phyloP scores from a whole-genome alignment of 2,329 filamentous ascomycete species.

The Neopestalotiopsis sp. region DNA sequence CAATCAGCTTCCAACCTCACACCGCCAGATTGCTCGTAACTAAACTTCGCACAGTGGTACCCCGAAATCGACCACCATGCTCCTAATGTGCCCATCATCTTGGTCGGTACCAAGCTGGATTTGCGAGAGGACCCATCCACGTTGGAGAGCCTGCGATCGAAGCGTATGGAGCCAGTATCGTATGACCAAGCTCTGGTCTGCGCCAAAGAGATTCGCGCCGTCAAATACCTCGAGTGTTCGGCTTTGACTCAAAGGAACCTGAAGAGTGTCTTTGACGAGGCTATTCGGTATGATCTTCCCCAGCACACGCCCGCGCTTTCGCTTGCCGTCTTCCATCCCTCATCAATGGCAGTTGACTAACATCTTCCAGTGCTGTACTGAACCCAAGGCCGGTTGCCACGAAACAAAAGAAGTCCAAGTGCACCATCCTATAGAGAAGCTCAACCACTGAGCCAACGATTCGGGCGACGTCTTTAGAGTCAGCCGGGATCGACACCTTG shows the following conservation, averaged over 20 bases:
- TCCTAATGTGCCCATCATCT: constrained; percentile 92
- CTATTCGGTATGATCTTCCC: constrained; percentile 77
- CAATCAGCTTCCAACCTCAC: constrained; percentile 17
- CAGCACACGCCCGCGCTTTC: not conserved
- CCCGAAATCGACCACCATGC: constrained; percentile 98
- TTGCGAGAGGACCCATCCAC: constrained; percentile 87
- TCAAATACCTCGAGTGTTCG: constrained; percentile 98
- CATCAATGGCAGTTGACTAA: constrained; percentile 20
- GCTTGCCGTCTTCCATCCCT: not conserved
- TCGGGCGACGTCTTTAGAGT: constrained; percentile 21
- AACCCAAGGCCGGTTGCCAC: constrained; percentile 66
- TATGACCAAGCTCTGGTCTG: constrained; percentile 90
- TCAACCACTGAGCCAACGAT: not conserved
- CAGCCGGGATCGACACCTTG: constrained; percentile 21
- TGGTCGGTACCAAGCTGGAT: constrained; percentile 97
- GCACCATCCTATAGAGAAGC: constrained; percentile 67
- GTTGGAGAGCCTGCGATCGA: constrained; percentile 80
- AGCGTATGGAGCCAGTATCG: constrained; percentile 96
- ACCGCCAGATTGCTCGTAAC: not conserved
- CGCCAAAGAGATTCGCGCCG: constrained; percentile 92
- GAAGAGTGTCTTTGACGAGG: constrained; percentile 98
- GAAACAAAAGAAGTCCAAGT: constrained; percentile 71
- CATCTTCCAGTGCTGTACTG: constrained; percentile 66
- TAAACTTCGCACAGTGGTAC: constrained; percentile 72
- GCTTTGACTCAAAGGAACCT: constrained; percentile 95